Evolutionary conservation across 306 rosid genomes (phyloP).

Genomic region (Begonia peltatifolia): DNA sequence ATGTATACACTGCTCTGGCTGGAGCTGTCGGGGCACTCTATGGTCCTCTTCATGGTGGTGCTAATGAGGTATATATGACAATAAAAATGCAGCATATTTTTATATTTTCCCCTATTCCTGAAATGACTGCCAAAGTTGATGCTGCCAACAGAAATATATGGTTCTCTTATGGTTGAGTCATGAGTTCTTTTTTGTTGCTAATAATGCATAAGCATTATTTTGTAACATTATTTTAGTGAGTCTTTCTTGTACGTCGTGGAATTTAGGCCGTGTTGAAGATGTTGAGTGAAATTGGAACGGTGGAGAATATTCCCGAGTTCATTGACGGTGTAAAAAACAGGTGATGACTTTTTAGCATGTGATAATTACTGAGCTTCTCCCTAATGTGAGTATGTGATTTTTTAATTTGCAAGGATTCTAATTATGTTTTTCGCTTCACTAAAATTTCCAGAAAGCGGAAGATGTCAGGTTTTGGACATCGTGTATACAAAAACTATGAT

Average conservation of each 20-base stretch:
- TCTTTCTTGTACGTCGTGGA: no score
- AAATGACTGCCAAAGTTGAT: no score
- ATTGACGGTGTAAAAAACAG: conserved; percentile 85
- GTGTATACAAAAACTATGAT: conserved; percentile 88
- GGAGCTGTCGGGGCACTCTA: conserved; percentile 84
- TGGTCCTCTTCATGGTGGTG: conserved; percentile 93
- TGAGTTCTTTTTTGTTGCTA: conserved; percentile 1
- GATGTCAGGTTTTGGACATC: conserved; percentile 92
- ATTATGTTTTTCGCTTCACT: conserved; percentile 2
- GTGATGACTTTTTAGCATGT: conserved; percentile 15
- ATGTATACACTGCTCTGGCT: conserved; percentile 78
- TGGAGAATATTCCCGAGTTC: conserved; percentile 73
- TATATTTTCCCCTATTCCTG: neutral
- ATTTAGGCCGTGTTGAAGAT: conserved; percentile 74
- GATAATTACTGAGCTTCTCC: no score
- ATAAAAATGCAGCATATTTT: neutral
- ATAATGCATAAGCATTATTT: no score
- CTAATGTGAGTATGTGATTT: no score
- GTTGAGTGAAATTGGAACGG: conserved; percentile 71
- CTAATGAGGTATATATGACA: conserved; percentile 56
- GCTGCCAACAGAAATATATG: neutral
- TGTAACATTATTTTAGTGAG: conserved; percentile 2
- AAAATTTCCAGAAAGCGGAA: conserved; percentile 55
- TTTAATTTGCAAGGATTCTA: neutral
- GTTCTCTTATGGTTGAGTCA: neutral